phyloP scores from a whole-genome alignment of 257 asterid species.

The Misopates orontium region DNA sequence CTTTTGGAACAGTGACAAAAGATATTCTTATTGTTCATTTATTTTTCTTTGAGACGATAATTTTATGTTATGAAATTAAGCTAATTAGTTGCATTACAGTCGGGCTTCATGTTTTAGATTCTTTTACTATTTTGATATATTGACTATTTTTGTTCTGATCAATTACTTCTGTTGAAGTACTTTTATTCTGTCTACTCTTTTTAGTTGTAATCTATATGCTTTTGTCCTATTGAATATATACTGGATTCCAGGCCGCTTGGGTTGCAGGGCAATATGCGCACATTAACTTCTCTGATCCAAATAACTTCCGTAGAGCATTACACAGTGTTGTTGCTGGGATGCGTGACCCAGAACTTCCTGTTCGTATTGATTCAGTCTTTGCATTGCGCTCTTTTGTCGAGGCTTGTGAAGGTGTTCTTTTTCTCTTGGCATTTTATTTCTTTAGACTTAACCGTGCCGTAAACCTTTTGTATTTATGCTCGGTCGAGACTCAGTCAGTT shows the following conservation, averaged over 20 bases:
- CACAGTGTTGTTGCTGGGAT: conserved; percentile 93
- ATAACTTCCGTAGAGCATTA: conserved; percentile 83
- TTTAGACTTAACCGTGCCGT: background rate
- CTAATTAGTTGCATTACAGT: background rate
- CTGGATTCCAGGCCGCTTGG: conserved; percentile 88
- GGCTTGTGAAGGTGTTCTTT: conserved; percentile 88
- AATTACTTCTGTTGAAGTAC: conserved; percentile 16
- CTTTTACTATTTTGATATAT: background rate
- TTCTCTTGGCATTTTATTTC: conserved; percentile 19
- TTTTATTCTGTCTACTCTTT: background rate
- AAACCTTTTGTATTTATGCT: conserved; percentile 21
- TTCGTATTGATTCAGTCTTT: conserved; percentile 96
- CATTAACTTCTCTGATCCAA: conserved; percentile 73
- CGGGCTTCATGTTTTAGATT: background rate
- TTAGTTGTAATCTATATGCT: conserved; percentile 20
- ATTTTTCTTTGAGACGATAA: background rate
- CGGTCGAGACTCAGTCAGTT: conserved; percentile 13
- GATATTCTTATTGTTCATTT: background rate
- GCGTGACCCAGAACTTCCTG: conserved; percentile 99
- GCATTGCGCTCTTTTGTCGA: conserved; percentile 93
- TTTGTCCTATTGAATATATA: conserved; percentile 19
- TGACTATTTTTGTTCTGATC: background rate
- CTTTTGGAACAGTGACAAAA: conserved; percentile 6
- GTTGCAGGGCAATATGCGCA: conserved; percentile 99
- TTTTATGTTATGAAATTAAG: background rate